Evolutionary conservation across 2,329 filamentous ascomycete species (phyloP), one percentile per base, ranked within the genome.

Genomic region (Alternaria tenuissima): DNA sequence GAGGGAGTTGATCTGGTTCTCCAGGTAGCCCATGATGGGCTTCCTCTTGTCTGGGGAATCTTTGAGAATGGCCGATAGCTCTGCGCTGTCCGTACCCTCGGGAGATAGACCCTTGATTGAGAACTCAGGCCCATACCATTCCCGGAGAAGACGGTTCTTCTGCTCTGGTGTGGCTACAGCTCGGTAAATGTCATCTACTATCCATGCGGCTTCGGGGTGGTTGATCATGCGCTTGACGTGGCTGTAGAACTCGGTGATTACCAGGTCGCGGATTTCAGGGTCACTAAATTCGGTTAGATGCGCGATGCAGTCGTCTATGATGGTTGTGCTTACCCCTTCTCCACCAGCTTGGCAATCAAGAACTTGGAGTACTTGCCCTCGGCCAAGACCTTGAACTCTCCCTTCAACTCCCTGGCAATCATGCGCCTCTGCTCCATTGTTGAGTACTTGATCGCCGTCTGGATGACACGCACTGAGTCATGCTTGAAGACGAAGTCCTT

Each of bases 331-430:
- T 66, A 81, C 80, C 79, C 93, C 75, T 96, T 92, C n/a, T 96
- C 91, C 66, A 99, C 87, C 73, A 99, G 85, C 81, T 99, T 99
- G 68, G 93, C 95, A 62, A 99, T 93, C 73, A 99, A 80, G 79
- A 98, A 99, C 81, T 99, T 99, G 73, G 94, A 94, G 76, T 99
- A 99, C 79, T 91, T 91, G 82, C 94, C 96, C 84, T 98, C 94
- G 3, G 94, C 93, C 68, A 99, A 83, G 68, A 91, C 87, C 43
- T 88, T 87, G 78, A 96, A 97, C 68, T 90, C 90, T 18, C 94
- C 93, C 79, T 91, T 89, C 57, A 99, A 85, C 79, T 99, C 95
- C 59, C 84, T 85, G 8, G 94, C 93, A 72, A 99, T 97, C 81
- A 90, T 88, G 79, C 90, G 92, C 74, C 92, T 87, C 81, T 97